Base-by-base conservation (phyloP, 768 basidiomycete species). In the Phanerochaete sordida region DNA sequence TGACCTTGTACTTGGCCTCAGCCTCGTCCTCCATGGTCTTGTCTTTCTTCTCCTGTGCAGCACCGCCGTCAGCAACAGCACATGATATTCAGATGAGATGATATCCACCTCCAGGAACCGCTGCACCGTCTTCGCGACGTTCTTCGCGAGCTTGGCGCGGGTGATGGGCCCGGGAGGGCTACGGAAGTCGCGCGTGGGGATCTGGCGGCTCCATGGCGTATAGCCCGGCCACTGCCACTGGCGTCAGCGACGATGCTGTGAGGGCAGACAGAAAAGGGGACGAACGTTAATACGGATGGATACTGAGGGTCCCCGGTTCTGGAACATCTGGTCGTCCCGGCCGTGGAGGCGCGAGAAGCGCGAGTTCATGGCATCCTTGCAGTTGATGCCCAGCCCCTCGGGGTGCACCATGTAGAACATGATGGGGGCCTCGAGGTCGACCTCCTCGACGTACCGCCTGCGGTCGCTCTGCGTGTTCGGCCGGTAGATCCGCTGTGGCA, bases 161-260 rank as follows among this genome's bases (percentile, higher is more conserved):
- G 90, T 92, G 65, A 92, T 90, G 2, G 86, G 89, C 6, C 87
- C 82, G 39, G 88, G 90, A 0, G 90, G 89, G 62, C 83, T 90
- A 39, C 83, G 81, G 69, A 91, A 92, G 71, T 92, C 90, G 70
- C 85, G 84, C 1, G 90, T 91, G 8, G 90, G 90, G 61, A 92
- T 91, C 69, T 92, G 90, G 57, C 87, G 81, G 58, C 85, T 88
- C 88, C 88, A 92, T 48, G 83, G 80, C 30, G 83, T 75, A 64
- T 91, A 91, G 1, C 90, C 88, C 4, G 88, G 89, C 90, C 90
- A 92, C 90, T 91, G 61, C 44, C 16, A 46, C 19, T 23, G 45
- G 64, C 61, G 64, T 59, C 49, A 59, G 58, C 46, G 51, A 35
- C 13, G 23, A 45, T 43, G 43, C 28, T 16, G 19, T 61, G 23